Base-by-base conservation (phyloP, 2,329 filamentous ascomycete genomes). In the Raffaelea deltoideospora region DNA sequence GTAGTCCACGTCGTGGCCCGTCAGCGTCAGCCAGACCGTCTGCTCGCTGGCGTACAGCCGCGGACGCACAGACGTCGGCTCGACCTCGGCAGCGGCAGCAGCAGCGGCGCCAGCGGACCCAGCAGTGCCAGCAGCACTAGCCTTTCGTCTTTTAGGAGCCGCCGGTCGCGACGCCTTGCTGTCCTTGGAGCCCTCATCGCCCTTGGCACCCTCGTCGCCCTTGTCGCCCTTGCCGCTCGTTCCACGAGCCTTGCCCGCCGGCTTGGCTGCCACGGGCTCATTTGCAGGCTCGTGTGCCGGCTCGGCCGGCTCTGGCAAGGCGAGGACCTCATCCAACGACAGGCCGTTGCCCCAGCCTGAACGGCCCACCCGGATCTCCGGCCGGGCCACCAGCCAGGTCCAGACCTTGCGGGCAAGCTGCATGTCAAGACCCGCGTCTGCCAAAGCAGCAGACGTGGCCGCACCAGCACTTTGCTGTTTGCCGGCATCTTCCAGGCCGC, bases 1-100 rank as follows among this genome's bases (percentile, higher is more conserved):
- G 47, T 66, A 61, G 49, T 78, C 72, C 10, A 69, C 58, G 7
- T 63, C 61, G 50, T 78, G 73, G 11, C 72, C 72, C 18, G 72
- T 65, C 33, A 78, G 55, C 3, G 64, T 64, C 48, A 67, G 63
- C 73, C 73, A 78, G 49, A 73, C 63, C 4, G 65, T 64, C 33
- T 68, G 63, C 43, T 73, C 64, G 0, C 67, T 64, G 13, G 69
- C 63, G 39, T 62, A 63, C 2, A 76, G 48, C 14, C 54, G 49
- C 3, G 55, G 55, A 6, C 47, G 44, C 38, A 45, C 30, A 9
- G 31, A 15, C 5, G 43, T 43, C 26, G 38, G 23, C 14, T 45
- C 37, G 26, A 37, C 22, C 14, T 13, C 19, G 19, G 19, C 20
- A 3, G 15, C 5, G 18, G 17, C 17, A 6, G 17, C 26, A 14